Conservation (phyloP, 495 filamentous ascomycete species). For the Podospora appendiculata region DNA sequence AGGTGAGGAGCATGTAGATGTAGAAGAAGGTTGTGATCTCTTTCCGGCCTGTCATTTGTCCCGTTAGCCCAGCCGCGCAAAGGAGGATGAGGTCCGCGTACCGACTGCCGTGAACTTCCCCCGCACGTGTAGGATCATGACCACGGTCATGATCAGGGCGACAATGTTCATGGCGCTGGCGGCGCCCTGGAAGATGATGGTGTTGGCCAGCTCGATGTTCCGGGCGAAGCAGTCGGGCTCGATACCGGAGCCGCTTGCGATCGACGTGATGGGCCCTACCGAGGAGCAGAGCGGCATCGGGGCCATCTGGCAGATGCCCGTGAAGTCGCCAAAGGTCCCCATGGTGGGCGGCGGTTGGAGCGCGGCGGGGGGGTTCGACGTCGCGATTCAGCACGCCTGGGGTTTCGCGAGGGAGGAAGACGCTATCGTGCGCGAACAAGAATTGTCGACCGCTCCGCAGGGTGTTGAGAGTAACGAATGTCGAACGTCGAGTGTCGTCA, state of each 20-base stretch:
- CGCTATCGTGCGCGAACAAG: no score
- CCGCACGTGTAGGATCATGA: conserved; percentile 94
- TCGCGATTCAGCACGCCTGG: neutral
- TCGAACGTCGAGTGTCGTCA: no score
- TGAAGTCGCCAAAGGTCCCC: conserved; percentile 90
- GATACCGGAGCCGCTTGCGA: conserved; percentile 66
- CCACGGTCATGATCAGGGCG: conserved; percentile 82
- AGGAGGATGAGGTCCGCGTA: conserved; percentile 40
- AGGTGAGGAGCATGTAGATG: conserved; percentile 83
- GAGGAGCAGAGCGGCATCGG: conserved; percentile 82
- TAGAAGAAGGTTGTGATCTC: conserved; percentile 98
- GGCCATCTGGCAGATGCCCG: conserved; percentile 75
- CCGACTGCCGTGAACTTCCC: conserved; percentile 98
- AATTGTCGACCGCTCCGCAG: no score
- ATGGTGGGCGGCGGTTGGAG: conserved; percentile 55
- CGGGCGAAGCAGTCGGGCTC: conserved; percentile 89
- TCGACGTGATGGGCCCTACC: conserved; percentile 55
- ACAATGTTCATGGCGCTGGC: conserved; percentile 88
- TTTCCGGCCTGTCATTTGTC: conserved; percentile 65
- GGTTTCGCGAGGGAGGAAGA: neutral
- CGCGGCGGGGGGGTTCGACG: neutral
- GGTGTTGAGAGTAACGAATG: no score
- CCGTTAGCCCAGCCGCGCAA: neutral
- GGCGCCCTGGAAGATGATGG: conserved; percentile 93
- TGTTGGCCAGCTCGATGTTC: conserved; percentile 94